Conservation (phyloP, 106 monocot species). For the Triglochin maritima region DNA sequence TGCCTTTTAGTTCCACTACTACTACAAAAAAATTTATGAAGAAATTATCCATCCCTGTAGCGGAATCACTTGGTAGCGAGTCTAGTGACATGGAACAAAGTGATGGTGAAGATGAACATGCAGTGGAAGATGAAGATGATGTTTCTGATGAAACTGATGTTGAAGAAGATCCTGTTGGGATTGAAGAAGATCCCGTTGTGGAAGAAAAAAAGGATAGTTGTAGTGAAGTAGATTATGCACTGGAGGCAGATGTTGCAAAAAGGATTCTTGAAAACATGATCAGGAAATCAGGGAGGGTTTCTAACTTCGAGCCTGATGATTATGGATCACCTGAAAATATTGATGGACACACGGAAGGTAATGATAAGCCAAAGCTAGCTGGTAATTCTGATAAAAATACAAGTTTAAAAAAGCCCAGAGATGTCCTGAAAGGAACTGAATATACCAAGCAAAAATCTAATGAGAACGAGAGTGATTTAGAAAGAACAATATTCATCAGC, state of each 20-base stretch:
- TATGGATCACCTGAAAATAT: conserved; percentile 20
- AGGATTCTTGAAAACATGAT: conserved; percentile 70
- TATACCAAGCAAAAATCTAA: conserved; percentile 8
- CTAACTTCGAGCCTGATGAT: conserved; percentile 13
- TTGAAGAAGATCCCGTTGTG: conserved; percentile 7
- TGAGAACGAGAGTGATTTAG: conserved; percentile 37
- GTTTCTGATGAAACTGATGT: neutral
- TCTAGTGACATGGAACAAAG: conserved; percentile 8
- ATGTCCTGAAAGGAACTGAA: conserved; percentile 10
- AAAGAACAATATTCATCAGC: conserved; percentile 77
- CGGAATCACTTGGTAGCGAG: neutral
- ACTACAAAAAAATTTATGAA: no score
- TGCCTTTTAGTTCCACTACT: no score
- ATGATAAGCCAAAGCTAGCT: neutral
- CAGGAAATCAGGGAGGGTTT: conserved; percentile 19
- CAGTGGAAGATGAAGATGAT: neutral
- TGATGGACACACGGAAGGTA: conserved; percentile 1
- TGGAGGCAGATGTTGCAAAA: conserved; percentile 63
- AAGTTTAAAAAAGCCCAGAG: conserved; percentile 10
- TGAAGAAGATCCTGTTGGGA: neutral
- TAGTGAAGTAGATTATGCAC: conserved; percentile 35
- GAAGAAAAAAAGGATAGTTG: conserved; percentile 9
- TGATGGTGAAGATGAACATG: conserved; percentile 8
- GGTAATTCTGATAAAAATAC: neutral
- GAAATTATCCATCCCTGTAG: no score